These are phyloP conservation scores for cucumber (Cucumis sativus) DNA, from an alignment of 306 rosid species.

Conservation along the genomic window Cucumber_9930_V3 NC_026656.2:20016001-20016500, in stretches of 20 bases:
- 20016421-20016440: background rate
- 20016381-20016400: background rate
- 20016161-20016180: slow-evolving; percentile 71
- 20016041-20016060: slow-evolving; percentile 61
- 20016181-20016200: slow-evolving; percentile 45
- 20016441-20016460: background rate
- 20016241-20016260: background rate
- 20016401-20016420: background rate
- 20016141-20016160: slow-evolving; percentile 35
- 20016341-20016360: background rate
- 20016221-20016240: background rate
- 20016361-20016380: background rate
- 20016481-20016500: too few species aligned
- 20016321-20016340: background rate
- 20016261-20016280: background rate
- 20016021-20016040: slow-evolving; percentile 68
- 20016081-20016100: slow-evolving; percentile 60
- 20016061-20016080: slow-evolving; percentile 80
- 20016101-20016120: background rate
- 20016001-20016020: slow-evolving; percentile 77
- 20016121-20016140: slow-evolving; percentile 33
- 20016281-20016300: background rate
- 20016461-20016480: background rate
- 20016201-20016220: slow-evolving; percentile 45
- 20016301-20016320: background rate